phyloP scores from a whole-genome alignment of 768 basidiomycete species.

The Scleroderma bovista region DNA sequence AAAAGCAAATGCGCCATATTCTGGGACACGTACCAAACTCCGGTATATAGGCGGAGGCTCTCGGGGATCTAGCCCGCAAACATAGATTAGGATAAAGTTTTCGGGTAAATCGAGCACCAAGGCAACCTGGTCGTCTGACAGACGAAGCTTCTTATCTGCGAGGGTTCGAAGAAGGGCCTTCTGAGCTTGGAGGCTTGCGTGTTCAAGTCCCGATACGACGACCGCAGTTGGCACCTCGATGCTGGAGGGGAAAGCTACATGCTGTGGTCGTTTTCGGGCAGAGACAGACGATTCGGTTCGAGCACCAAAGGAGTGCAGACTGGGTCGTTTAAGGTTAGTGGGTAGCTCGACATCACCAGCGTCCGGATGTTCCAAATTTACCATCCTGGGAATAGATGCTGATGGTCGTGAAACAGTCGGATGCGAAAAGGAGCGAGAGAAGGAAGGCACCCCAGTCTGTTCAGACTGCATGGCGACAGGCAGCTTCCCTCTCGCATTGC shows the following conservation, averaged over 20 bases:
- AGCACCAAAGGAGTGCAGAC: constrained; percentile 3
- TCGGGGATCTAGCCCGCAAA: constrained; percentile 57
- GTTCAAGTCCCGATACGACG: constrained; percentile 68
- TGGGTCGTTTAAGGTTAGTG: constrained; percentile 1
- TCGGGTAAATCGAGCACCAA: constrained; percentile 41
- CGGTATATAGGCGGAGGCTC: constrained; percentile 66
- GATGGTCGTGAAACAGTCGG: constrained; percentile 16
- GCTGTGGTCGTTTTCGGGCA: constrained; percentile 7
- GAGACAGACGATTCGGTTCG: constrained; percentile 15
- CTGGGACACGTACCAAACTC: constrained; percentile 46
- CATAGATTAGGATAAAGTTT: constrained; percentile 66
- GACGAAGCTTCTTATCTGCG: constrained; percentile 42
- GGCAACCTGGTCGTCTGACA: constrained; percentile 30
- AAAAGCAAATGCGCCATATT: not conserved
- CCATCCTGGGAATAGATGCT: constrained; percentile 6
- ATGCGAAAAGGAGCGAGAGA: constrained; percentile 17
- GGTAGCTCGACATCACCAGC: constrained; percentile 2
- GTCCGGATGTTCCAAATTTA: constrained; percentile 9
- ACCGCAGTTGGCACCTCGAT: constrained; percentile 50
- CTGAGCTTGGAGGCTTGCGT: constrained; percentile 50
- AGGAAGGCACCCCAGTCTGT: constrained; percentile 21
- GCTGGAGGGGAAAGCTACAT: constrained; percentile 12
- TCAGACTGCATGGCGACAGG: constrained; percentile 11
- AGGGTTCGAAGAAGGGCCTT: constrained; percentile 51
- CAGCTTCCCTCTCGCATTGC: constrained; percentile 14